Base-by-base conservation (phyloP, 768 basidiomycete species). In the Grammothele lineata region DNA sequence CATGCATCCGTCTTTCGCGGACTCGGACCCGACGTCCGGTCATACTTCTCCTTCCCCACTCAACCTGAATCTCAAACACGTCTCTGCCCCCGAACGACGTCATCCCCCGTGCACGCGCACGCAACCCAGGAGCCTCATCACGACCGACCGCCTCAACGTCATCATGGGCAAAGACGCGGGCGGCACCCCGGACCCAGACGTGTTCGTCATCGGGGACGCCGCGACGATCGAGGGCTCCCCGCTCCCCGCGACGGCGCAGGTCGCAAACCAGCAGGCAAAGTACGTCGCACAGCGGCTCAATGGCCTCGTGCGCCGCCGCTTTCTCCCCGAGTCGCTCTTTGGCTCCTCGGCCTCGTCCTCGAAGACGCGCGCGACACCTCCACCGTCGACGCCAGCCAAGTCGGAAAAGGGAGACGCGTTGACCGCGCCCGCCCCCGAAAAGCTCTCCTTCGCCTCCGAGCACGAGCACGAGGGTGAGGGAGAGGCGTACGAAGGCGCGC, bases 161-260 rank as follows among this genome's bases (percentile, higher is more conserved):
- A 62, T 85, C 30, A 72, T 72, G 63, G 27, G 27, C 27, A 64
- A 67, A 7, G 74, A 83, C 37, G 77, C 54, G 6, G 47, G 74
- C 3, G 47, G 74, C 4, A 63, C 68, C n/a, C 57, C 73, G 3
- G 71, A 88, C 56, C 70, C 75, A 2, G 80, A 89, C 60, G 81
- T 93, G 0, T 92, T 77, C 72, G 88, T 82, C 2, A 83, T 93
- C 45, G 92, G 92, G 4, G 92, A 94, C 59, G 80, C 85, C 33
- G 79, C 81, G 1, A 73, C 70, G 35, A 76, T 85, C 40, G 72
- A 77, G 26, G 75, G 69, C 35, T 69, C 69, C 19, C 68, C 73
- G 33, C 69, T 92, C 9, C 90, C 92, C 10, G 88, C 92, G 1
- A 93, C 91, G 15, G 89, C 92, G 3, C 91, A 93, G 77, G 88